Conservation (phyloP, 768 basidiomycete species). For the Leccinum imitatum region DNA sequence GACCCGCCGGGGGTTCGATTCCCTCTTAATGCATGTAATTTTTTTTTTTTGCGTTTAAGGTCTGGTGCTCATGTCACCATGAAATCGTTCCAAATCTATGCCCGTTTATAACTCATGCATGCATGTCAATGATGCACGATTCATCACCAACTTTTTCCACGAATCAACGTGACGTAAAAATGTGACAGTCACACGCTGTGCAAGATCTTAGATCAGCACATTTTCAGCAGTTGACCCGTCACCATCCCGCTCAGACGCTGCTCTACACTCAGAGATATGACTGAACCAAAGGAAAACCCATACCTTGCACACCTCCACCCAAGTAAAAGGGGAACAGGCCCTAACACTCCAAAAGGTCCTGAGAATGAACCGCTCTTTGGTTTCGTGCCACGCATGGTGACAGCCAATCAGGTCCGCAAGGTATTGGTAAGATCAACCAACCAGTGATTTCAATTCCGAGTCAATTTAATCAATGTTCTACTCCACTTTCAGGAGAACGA, state of each 20-base stretch:
- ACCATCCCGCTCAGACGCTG: neutral
- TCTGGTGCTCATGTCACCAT: too few relatives aligned
- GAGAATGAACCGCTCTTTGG: conserved; percentile 67
- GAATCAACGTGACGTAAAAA: neutral
- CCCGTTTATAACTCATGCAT: too few relatives aligned
- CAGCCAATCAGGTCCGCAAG: conserved; percentile 58
- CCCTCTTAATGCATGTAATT: conserved; percentile 35
- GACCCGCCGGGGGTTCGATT: conserved; percentile 87
- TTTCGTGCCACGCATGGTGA: conserved; percentile 69
- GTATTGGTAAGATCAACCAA: conserved; percentile 57
- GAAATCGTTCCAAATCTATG: too few relatives aligned
- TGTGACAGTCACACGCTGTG: conserved; percentile 4
- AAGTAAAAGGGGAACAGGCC: conserved; percentile 29
- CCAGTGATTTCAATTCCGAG: neutral
- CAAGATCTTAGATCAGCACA: conserved; percentile 13
- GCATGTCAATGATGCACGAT: too few relatives aligned
- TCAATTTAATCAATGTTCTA: neutral
- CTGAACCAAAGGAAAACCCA: conserved; percentile 42
- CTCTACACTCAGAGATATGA: neutral
- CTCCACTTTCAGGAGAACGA: conserved; percentile 58
- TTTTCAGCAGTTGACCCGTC: conserved; percentile 12
- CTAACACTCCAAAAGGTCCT: conserved; percentile 14
- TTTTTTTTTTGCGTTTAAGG: too few relatives aligned
- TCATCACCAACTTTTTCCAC: too few relatives aligned
- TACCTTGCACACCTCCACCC: conserved; percentile 49